Evolutionary conservation across 176 grass and related monocot species (phyloP), one percentile per base, ranked within the genome.

Genomic region (Triticum turgidum): DNA sequence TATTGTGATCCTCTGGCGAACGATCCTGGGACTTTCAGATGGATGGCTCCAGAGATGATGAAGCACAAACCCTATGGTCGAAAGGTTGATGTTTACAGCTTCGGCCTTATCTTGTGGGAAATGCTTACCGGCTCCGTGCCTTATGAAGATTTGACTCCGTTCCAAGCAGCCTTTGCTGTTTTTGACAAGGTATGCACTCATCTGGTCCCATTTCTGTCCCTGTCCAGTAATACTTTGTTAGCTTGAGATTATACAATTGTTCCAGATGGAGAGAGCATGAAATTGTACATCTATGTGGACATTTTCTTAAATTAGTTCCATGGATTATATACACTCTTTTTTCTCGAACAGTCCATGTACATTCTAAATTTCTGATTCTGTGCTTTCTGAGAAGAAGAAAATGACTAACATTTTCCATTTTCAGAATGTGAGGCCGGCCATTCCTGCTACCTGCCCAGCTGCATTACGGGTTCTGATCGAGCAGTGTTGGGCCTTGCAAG

Each of bases 31-130:
- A 99, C 97, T 24, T 99, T 96, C 83, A 88, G 97, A 49, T 99
- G 97, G 97, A 99, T 99, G 97, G 97, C 97, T 10, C 97, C 97
- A 6, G 97, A 99, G 83, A 94, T 94, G 90, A 94, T 99, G 68
- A 89, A 91, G 73, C 94, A 81, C 63, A 92, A 92, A 25, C 65
- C 76, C 2, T 99, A 96, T 80, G 82, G 92, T 47, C 87, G 89
- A 44, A 99, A 96, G 82, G 92, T 96, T n/a, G 97, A 99, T 83
- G 97, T 99, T 12, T 99, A 96, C 73, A 96, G 97, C 86, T 99
- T 99, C 44, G 94, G 97, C 5, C 87, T 99, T n/a, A 88, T 99
- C 70, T 73, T 99, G 37, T 99, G 97, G 94, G 94, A 99, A 51
- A 96, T 99, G 97, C 75, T 94, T 82, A 88, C 92, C 2, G 94